Base-by-base conservation (phyloP, 768 basidiomycete genomes). In the Kwoniella heveanensis region DNA sequence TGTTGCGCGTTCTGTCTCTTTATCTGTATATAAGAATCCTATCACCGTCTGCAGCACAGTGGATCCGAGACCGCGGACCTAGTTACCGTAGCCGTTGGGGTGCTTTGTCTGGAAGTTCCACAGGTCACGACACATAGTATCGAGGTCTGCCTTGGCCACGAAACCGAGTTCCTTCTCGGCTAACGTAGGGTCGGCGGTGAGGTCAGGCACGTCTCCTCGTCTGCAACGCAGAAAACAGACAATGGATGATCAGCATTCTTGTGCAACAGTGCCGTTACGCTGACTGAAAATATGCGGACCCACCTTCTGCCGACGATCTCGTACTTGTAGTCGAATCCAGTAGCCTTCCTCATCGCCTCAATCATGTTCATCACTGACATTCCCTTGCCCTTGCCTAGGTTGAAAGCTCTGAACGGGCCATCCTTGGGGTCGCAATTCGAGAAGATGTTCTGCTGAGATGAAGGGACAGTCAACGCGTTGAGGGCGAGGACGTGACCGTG, bases 61-160 rank as follows among this genome's bases (percentile, higher is more conserved):
- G n/a, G n/a, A n/a, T n/a, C n/a, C n/a, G n/a, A n/a, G n/a, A n/a
- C n/a, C n/a, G n/a, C n/a, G n/a, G n/a, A n/a, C n/a, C n/a, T n/a
- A n/a, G n/a, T n/a, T n/a, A n/a, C n/a, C n/a, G n/a, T n/a, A 96
- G 2, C 93, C 93, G 29, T 85, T 77, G 7, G 90, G 91, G 73
- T 96, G 91, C 79, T 87, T 90, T n/a, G 86, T 87, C 83, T 98
- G 95, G 92, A 94, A 99, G 82, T 94, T 94, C 96, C 96, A 98
- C 71, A 96, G 83, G 81, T 99, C 96, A 60, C 86, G 83, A 81
- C 96, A 98, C 92, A 98, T 98, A 60, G 88, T 88, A 66, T 92
- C 88, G 49, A 99, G 84, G 71, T 87, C 84, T 73, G 87, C 85
- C 26, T 84, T 83, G 13, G 95, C 95, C 65, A 86, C 85, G 85